These are phyloP conservation scores for Sporothrix pseudoabietina DNA, from an alignment of 2,329 filamentous ascomycete genomes.

Conservation along the genomic window DNA sequence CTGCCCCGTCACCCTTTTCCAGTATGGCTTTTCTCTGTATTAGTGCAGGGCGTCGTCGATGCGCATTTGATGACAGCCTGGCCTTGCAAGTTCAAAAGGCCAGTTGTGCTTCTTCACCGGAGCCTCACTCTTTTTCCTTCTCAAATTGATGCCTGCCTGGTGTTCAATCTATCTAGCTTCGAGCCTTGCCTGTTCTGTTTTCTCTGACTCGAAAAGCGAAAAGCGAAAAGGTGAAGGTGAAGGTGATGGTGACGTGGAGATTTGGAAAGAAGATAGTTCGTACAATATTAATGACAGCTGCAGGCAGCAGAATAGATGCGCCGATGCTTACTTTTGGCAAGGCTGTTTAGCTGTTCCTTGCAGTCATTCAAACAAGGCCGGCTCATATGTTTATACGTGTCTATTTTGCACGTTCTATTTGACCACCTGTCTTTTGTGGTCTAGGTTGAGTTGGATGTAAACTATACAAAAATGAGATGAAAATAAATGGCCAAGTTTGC, in stretches of 20 bases:
- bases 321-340: constrained; percentile 12
- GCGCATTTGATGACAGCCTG: constrained; percentile 15
- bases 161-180: not conserved
- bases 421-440: constrained; percentile 5
- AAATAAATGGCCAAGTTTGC: not conserved
- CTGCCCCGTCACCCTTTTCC: not conserved
- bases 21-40: too few species aligned
- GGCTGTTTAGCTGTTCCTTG: not conserved
- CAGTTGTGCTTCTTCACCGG: not conserved
- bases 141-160: not conserved
- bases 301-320: constrained; percentile 12
- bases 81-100: constrained; percentile 3
- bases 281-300: not conserved
- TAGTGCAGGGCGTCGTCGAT: not conserved
- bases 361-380: not conserved
- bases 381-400: not conserved
- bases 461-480: not conserved
- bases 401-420: not conserved
- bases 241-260: too few species aligned
- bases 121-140: not conserved
- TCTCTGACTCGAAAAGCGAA: not conserved
- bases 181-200: not conserved
- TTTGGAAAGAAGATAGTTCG: too few species aligned
- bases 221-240: too few species aligned
- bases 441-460: not conserved